These are phyloP conservation scores for Diaporthe vaccinii DNA, from an alignment of 2,329 filamentous ascomycete species.

Conservation along the genomic window DNA sequence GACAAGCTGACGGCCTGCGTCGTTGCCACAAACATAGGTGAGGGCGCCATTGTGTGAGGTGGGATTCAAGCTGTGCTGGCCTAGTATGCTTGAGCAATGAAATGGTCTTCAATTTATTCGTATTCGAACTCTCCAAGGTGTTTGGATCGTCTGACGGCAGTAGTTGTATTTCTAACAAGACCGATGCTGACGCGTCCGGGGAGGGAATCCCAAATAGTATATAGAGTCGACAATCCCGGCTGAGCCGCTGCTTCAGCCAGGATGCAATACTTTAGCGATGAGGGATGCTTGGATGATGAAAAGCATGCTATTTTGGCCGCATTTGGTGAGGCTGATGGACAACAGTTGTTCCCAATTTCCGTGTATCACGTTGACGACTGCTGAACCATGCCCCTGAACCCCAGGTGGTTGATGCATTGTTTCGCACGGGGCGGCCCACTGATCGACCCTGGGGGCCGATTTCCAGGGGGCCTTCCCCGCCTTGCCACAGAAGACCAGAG, in stretches of 20 bases:
- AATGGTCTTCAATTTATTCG: background rate
- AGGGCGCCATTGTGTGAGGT: slow-evolving; percentile 54
- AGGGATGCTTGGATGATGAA: background rate
- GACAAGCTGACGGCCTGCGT: slow-evolving; percentile 66
- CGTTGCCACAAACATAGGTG: slow-evolving; percentile 65
- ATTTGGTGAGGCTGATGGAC: background rate
- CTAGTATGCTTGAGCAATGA: background rate
- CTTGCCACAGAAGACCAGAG: background rate
- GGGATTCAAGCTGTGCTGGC: background rate
- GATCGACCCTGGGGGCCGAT: background rate
- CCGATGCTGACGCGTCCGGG: background rate
- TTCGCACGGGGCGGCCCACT: background rate
- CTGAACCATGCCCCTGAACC: slow-evolving; percentile 13
- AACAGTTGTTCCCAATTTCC: background rate
- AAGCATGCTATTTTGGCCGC: background rate
- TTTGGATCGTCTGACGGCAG: background rate
- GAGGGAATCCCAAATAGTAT: background rate
- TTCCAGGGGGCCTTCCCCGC: slow-evolving; percentile 4
- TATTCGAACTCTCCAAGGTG: background rate
- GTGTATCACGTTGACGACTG: background rate
- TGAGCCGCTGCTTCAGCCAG: background rate
- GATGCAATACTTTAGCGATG: background rate
- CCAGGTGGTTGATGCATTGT: background rate
- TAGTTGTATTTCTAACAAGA: background rate
- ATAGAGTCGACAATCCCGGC: background rate